These are phyloP conservation scores for Trichophyton benhamiae DNA, from an alignment of 2,329 filamentous ascomycete genomes.

Conservation along the genomic window DNA sequence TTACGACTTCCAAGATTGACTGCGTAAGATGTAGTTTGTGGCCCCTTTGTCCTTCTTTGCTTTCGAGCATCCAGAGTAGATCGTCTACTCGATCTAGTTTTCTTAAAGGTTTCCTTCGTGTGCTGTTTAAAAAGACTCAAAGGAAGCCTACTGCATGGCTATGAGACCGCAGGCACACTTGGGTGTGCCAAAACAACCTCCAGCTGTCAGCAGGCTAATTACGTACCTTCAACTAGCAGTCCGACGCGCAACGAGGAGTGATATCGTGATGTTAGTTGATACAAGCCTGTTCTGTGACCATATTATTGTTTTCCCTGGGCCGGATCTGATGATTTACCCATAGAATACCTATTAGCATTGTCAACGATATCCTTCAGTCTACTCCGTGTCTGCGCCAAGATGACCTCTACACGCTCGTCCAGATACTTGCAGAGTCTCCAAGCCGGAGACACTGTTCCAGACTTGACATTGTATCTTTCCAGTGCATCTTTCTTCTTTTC, in stretches of 20 bases:
- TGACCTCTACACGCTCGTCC: constrained; percentile 3
- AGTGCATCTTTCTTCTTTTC: constrained; percentile 12
- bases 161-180: background rate
- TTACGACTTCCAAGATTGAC: background rate
- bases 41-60: background rate
- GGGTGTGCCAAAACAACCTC: background rate
- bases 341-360: constrained; percentile 9
- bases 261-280: constrained; percentile 9
- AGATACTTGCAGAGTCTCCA: constrained; percentile 8
- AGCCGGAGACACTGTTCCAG: constrained; percentile 8
- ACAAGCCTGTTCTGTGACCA: background rate
- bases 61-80: background rate
- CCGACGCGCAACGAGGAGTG: background rate
- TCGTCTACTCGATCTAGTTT: background rate
- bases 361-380: constrained; percentile 7
- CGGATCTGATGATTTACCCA: background rate
- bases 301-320: background rate
- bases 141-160: background rate
- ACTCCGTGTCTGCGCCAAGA: background rate
- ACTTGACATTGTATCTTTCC: constrained; percentile 12
- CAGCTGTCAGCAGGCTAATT: background rate
- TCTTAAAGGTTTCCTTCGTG: no score
- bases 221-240: constrained; percentile 6
- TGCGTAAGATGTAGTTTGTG: background rate
- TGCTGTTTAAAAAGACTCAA: background rate